Conservation (phyloP, 441 rosid species). For the Pelargonium fulgidum region DNA sequence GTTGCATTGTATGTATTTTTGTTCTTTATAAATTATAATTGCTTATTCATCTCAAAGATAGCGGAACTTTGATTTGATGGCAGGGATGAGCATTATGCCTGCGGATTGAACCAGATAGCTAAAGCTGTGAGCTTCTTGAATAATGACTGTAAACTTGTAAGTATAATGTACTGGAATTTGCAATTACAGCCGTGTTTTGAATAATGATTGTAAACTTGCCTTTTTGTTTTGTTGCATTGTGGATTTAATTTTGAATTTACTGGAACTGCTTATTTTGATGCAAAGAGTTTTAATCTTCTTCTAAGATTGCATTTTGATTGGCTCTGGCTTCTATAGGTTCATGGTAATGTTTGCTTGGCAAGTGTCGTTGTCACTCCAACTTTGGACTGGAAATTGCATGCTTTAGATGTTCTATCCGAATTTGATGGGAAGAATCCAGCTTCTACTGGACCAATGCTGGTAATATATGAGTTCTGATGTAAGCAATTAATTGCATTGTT, state of each 20-base stretch:
- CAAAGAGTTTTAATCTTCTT: not conserved
- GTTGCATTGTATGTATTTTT: not conserved
- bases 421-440: constrained; percentile 79
- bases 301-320: constrained; percentile 15
- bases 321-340: constrained; percentile 58
- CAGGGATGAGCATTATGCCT: constrained; percentile 93
- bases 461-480: constrained; percentile 34
- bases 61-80: constrained; percentile 17
- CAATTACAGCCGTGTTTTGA: not conserved
- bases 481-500: constrained; percentile 13
- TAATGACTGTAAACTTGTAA: constrained; percentile 95
- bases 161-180: constrained; percentile 21
- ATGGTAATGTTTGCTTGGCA: constrained; percentile 89
- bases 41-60: not conserved
- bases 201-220: not conserved
- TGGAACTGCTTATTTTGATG: not conserved
- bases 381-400: constrained; percentile 99
- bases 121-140: constrained; percentile 98
- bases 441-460: constrained; percentile 97
- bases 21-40: not conserved
- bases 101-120: constrained; percentile 89
- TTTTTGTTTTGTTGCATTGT: constrained; percentile 6
- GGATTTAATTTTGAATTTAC: constrained; percentile 6
- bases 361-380: constrained; percentile 95
- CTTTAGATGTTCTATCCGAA: constrained; percentile 90